These are phyloP conservation scores for Penicilliopsis zonata DNA, from an alignment of 495 filamentous ascomycete genomes.

Conservation along the genomic window DNA sequence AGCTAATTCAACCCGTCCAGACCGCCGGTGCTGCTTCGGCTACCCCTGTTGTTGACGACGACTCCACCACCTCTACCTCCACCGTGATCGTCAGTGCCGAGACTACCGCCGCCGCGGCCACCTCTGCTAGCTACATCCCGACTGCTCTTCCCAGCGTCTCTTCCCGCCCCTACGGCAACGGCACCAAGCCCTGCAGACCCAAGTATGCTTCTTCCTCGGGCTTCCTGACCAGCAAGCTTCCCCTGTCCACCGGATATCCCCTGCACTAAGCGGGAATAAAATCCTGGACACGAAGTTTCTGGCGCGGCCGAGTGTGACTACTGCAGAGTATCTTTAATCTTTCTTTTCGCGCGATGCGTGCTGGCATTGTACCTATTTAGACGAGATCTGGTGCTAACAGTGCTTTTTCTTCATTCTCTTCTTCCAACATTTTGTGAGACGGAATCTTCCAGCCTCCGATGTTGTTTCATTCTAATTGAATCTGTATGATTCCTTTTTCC, in stretches of 20 bases:
- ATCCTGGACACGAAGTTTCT: neutral
- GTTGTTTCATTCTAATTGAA: neutral
- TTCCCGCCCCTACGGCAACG: slow-evolving; percentile 20
- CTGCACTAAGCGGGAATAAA: neutral
- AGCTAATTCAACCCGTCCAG: no score
- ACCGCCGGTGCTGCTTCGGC: slow-evolving; percentile 2
- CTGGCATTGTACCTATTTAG: slow-evolving; percentile 20
- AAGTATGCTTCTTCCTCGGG: slow-evolving; percentile 21
- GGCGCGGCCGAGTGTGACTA: slow-evolving; percentile 5
- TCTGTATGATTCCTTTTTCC: neutral
- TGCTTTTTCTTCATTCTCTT: neutral
- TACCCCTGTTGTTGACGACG: neutral
- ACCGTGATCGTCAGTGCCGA: slow-evolving; percentile 10
- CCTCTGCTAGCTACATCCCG: slow-evolving; percentile 5
- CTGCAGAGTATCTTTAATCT: no score
- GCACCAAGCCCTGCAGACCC: slow-evolving; percentile 17
- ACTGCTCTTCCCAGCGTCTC: slow-evolving; percentile 11
- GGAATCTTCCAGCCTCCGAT: no score
- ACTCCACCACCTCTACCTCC: slow-evolving; percentile 3
- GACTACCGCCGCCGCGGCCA: slow-evolving; percentile 4
- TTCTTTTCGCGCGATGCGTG: slow-evolving; percentile 12
- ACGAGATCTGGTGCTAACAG: neutral
- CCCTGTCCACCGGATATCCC: slow-evolving; percentile 10
- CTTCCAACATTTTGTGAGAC: neutral
- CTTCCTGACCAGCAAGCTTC: slow-evolving; percentile 18